Evolutionary conservation across 139 green algal genomes (phyloP), one percentile per base, ranked within the genome.

Genomic region (Klebsormidium nitens): DNA sequence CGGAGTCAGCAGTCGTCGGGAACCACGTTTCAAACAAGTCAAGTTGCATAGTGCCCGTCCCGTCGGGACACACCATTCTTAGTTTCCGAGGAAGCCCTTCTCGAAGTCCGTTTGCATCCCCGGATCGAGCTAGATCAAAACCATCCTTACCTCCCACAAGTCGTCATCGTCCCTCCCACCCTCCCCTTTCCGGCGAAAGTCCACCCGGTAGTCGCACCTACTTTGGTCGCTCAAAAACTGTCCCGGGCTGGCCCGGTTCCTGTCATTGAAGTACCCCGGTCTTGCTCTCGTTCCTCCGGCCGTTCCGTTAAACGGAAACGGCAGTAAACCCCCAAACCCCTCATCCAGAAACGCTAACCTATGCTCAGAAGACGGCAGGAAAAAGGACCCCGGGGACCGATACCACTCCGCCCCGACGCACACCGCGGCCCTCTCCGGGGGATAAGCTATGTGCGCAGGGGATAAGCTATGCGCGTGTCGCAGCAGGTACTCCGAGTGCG

Each of bases 351-450:
- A 94, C 0, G 64, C 71, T 46, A 92, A 66, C 26, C 77, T 48
- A 69, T 95, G 89, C 1, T 26, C 5, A 2, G 77, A 60, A 2
- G 64, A 79, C 5, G 88, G 87, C 31, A 95, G 78, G 72, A 91
- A 88, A 82, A 93, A 95, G 42, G 87, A 86, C 14, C 84, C 88
- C 8, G 89, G 89, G 74, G 88, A 95, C 62, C 89, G 82, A 58
- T 95, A 73, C 89, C 89, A 95, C 71, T 95, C 89, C 32, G 60
- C 77, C 4, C 87, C 89, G 19, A 87, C 55, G 69, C 88, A 95
- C 36, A 95, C 84, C 6, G 46, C 47, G 5, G 23, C 74, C 65
- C 26, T 26, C 11, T 35, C 44, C 44, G 14, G 44, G 44, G 44
- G 44, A 52, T 28, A 28, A 17, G 14, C 17, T 52, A 52, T 14